phyloP scores from a whole-genome alignment of 352 stramenopile genomes.

The Pythium pectinolyticum region DNA sequence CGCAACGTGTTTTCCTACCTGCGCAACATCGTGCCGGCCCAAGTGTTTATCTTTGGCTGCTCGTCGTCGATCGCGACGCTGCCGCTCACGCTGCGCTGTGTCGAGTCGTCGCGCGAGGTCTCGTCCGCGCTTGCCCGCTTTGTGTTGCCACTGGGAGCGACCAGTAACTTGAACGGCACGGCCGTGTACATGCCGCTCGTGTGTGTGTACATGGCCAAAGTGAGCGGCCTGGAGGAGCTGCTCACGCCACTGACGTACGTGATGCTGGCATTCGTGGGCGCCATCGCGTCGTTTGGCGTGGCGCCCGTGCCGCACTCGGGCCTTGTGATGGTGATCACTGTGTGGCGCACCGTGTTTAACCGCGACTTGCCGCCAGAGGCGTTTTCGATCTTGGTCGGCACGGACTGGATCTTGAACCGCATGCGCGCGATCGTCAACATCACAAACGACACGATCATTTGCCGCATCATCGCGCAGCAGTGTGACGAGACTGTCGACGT shows the following conservation, averaged over 20 bases:
- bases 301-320: conserved; percentile 71
- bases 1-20: conserved; percentile 72
- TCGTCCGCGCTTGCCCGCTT: conserved; percentile 61
- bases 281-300: conserved; percentile 69
- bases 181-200: conserved; percentile 72
- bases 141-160: conserved; percentile 65
- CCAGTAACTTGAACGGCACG: conserved; percentile 73
- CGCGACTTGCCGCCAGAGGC: conserved; percentile 46
- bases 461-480: conserved; percentile 74
- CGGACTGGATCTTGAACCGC: conserved; percentile 73
- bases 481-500: conserved; percentile 50
- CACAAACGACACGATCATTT: conserved; percentile 81
- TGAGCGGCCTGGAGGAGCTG: conserved; percentile 47
- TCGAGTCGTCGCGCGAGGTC: conserved; percentile 65
- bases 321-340: conserved; percentile 78
- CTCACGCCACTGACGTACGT: conserved; percentile 62
- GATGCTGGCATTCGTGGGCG: conserved; percentile 61
- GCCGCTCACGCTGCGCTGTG: conserved; percentile 73
- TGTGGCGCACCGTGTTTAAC: conserved; percentile 72
- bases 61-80: conserved; percentile 81
- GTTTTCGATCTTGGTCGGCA: conserved; percentile 70
- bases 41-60: conserved; percentile 78
- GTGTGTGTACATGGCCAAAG: conserved; percentile 75
- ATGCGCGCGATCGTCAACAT: conserved; percentile 78
- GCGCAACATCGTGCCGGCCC: conserved; percentile 62